A percentile compares a stretch with the other conserved stretches of the same genome.
Conservation (phyloP, 352 stramenopile genomes). For the Globisporangium uncinulatum region DNA sequence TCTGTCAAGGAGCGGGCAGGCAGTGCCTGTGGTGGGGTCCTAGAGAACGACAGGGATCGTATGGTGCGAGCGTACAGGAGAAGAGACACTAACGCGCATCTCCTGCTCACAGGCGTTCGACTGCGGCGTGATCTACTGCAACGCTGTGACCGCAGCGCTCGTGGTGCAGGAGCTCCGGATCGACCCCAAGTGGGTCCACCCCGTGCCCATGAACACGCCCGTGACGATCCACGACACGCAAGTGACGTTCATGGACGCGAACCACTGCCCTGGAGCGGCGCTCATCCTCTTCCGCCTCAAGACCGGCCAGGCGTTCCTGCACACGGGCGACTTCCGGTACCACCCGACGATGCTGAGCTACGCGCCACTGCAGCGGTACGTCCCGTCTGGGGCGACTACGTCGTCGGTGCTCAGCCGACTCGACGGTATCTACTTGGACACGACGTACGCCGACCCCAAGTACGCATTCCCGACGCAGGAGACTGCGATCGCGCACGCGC, state of each 20-base stretch:
- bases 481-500: conserved; percentile 47
- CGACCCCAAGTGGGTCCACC: conserved; percentile 88
- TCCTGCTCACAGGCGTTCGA: conserved; percentile 61
- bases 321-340: conserved; percentile 90
- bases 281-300: conserved; percentile 93
- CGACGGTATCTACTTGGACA: conserved; percentile 93
- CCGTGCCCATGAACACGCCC: conserved; percentile 87
- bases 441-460: conserved; percentile 95
- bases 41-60: no score
- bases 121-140: conserved; percentile 95
- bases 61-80: not conserved
- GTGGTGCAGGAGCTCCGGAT: conserved; percentile 91
- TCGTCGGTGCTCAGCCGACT: conserved; percentile 23
- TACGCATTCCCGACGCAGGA: conserved; percentile 92
- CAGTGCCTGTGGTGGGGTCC: not conserved
- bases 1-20: conserved; percentile 2
- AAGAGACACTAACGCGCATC: not conserved
- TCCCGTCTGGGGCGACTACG: conserved; percentile 14
- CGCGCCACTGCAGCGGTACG: conserved; percentile 40
- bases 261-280: conserved; percentile 94
- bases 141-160: conserved; percentile 87
- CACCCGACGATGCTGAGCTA: conserved; percentile 69
- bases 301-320: conserved; percentile 82
- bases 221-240: conserved; percentile 81
- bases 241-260: conserved; percentile 95